Base-by-base conservation (phyloP, 2,329 filamentous ascomycete genomes). In the Thermomyces lanuginosus region DNA sequence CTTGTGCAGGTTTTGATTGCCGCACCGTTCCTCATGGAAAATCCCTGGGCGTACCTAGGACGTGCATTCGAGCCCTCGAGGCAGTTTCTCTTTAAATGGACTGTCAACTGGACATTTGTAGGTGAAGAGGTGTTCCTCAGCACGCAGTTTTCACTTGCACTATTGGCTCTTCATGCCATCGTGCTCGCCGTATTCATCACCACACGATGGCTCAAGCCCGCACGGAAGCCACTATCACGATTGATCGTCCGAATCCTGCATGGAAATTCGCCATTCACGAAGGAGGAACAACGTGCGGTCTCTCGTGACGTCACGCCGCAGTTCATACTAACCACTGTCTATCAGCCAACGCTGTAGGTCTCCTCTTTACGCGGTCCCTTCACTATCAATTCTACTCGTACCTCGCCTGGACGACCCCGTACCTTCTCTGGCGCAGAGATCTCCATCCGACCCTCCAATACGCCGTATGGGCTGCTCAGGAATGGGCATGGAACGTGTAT, bases 91-190 rank as follows among this genome's bases (percentile, higher is more conserved):
- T 95, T 86, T 63, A 83, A 86, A 55, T 98, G 89, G 89, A 98
- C 89, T 0, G 89, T 98, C 39, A 98, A 98, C 53, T 98, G 89
- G 89, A 73, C 84, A 28, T 95, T 95, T 49, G 56, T 93, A n/a
- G 75, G 78, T 9, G 83, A 93, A 53, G 69, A 78, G 5, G 53
- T 59, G 0, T 98, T 98, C 43, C 64, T 91, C 24, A 76, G 72
- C 39, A 67, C 59, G 33, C 48, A 57, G 2, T 91, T 92, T 46
- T 70, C 82, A 14, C 40, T 75, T 10, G 51, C 56, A 8, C 63
- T 93, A 26, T 61, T 92, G 14, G 61, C 53, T 2, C 45, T 69
- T 29, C 82, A 93, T 48, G 58, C 61, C 14, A 49, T 59, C 6
- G 60, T 83, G n/a, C 63, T 93, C 13, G 40, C 61, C 14, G 48